Evolutionary conservation across 2,329 filamentous ascomycete genomes (phyloP), one percentile per base, ranked within the genome.

Genomic region (Colletotrichum tabaci): DNA sequence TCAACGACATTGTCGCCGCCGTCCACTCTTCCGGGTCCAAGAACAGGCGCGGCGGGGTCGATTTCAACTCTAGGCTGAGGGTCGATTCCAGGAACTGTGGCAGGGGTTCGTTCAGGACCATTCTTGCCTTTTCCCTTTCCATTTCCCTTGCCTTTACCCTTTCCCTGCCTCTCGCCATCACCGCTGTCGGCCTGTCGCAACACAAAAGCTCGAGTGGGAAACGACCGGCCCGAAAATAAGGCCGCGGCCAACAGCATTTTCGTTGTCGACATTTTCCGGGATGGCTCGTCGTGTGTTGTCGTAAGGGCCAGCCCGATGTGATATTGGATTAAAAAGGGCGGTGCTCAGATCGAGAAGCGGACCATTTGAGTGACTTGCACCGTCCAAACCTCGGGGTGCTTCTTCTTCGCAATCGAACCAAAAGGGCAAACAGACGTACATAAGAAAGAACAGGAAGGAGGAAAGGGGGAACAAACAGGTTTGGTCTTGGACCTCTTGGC

Each of bases 381-480:
- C 63, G 35, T 38, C 47, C 16, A 58, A 46, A 18, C 42, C 16
- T 12, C 47, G 26, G 21, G n/a, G 35, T 38, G 35, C 3, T 38
- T 38, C 16, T 40, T 16, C 46, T 35, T 52, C 35, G 30, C 42
- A 21, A 53, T 44, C 23, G 58, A 38, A 23, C 57, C 56, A 38
- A 42, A 38, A 13, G 5, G 50, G 42, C 46, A 50, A 50, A 49
- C 23, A 46, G 16, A 66, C 10, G 42, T n/a, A 23, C 49, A 61
- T 38, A 40, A 35, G 47, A 42, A 23, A 38, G 13, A 12, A 53
- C 57, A 47, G 56, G 46, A 15, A 46, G 57, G 30, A 64, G 35
- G 55, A 44, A 56, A 52, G 21, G 60, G 71, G 55, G 18, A 21
- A 73, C 71, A 71, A 73, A 67, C 67, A 58, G 63, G 49, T 73